A percentile compares a stretch with the other conserved stretches of the same genome.
phyloP scores from a whole-genome alignment of 1,139 yeast species.

The Chernovozyma aurita region DNA sequence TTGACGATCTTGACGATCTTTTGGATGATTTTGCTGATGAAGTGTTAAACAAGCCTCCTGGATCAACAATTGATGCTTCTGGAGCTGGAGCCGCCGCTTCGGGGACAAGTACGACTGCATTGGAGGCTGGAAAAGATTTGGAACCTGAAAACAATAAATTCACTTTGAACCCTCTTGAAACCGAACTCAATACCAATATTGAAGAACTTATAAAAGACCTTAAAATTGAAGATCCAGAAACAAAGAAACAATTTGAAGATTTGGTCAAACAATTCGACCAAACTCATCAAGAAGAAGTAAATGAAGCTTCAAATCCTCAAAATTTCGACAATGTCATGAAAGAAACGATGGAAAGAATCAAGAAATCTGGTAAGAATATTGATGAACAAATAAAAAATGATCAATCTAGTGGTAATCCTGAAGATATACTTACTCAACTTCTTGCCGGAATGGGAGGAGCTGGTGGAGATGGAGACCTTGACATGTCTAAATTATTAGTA shows the following conservation, averaged over 20 bases:
- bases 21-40: slow-evolving; percentile 78
- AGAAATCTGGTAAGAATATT: slow-evolving; percentile 62
- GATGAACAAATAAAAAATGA: slow-evolving; percentile 60
- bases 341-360: slow-evolving; percentile 74
- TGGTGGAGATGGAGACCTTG: slow-evolving; percentile 45
- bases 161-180: slow-evolving; percentile 18
- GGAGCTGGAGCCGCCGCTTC: slow-evolving; percentile 14
- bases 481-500: slow-evolving; percentile 59
- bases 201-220: slow-evolving; percentile 57
- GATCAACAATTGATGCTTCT: slow-evolving; percentile 21
- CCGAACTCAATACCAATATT: slow-evolving; percentile 46
- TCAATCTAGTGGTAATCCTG: slow-evolving; percentile 44
- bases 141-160: slow-evolving; percentile 8
- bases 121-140: slow-evolving; percentile 9
- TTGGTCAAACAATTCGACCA: slow-evolving; percentile 44
- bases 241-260: slow-evolving; percentile 52
- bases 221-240: slow-evolving; percentile 54
- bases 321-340: slow-evolving; percentile 75
- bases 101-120: slow-evolving; percentile 7
- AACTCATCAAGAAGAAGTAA: slow-evolving; percentile 31
- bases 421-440: slow-evolving; percentile 55
- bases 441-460: slow-evolving; percentile 42
- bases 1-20: slow-evolving; percentile 72
- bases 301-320: slow-evolving; percentile 26
- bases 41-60: slow-evolving; percentile 62